Conservation (phyloP, 768 basidiomycete genomes). For the Boletus rubescentipes region DNA sequence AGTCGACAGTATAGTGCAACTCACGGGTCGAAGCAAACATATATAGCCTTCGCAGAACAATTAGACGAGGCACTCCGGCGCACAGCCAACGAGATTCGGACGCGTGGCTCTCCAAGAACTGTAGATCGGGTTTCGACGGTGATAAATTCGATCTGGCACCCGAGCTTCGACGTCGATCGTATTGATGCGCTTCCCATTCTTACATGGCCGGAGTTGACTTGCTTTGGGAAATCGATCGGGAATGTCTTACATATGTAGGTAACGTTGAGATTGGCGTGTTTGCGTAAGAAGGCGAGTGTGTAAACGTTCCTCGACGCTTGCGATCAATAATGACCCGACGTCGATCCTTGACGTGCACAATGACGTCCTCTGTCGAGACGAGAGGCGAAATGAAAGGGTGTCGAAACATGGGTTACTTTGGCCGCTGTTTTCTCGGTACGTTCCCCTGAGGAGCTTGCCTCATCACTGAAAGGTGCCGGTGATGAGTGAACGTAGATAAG, state of each 20-base stretch:
- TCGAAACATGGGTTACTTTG: not conserved
- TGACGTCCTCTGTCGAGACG: constrained; percentile 4
- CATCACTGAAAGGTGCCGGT: not conserved
- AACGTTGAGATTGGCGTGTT: constrained; percentile 15
- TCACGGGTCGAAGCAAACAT: constrained; percentile 11
- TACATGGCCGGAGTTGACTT: constrained; percentile 16
- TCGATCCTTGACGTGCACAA: constrained; percentile 11
- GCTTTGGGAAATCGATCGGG: constrained; percentile 19
- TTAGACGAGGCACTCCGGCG: constrained; percentile 13
- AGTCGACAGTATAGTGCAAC: not conserved
- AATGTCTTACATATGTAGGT: constrained; percentile 2
- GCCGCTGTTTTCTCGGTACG: not conserved
- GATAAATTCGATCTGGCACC: constrained; percentile 13
- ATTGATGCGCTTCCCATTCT: constrained; percentile 18
- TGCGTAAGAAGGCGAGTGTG: constrained; percentile 4
- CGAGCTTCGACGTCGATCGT: constrained; percentile 27
- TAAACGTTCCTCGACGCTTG: constrained; percentile 4
- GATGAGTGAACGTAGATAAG: not conserved
- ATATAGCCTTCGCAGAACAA: constrained; percentile 19
- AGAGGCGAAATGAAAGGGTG: constrained; percentile 9
- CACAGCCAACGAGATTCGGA: constrained; percentile 24
- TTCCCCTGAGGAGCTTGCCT: not conserved
- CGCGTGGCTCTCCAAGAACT: constrained; percentile 14
- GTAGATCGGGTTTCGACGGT: constrained; percentile 15
- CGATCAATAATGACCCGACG: constrained; percentile 8